These are phyloP conservation scores for Lentinula guzmanii DNA, from an alignment of 768 basidiomycete species.

Conservation along the genomic window DNA sequence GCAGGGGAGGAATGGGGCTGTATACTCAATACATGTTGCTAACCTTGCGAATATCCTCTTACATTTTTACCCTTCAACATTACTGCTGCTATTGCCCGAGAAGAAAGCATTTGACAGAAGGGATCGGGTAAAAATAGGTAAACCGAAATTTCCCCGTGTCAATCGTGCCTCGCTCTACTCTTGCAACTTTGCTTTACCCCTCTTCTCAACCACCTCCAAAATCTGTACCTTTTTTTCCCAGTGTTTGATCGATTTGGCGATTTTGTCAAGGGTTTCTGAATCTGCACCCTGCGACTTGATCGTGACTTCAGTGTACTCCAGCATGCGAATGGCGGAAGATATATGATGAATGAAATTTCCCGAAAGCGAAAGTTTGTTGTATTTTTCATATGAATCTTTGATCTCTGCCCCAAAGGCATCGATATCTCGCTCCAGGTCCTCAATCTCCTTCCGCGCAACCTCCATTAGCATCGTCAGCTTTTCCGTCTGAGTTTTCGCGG, in stretches of 20 bases:
- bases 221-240: background rate
- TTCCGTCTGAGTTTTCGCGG: conserved; percentile 8
- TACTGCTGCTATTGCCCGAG: too few species aligned
- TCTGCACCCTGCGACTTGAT: background rate
- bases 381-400: conserved; percentile 2
- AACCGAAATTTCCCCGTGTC: too few species aligned
- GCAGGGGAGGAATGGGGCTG: too few species aligned
- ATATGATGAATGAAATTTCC: conserved; percentile 10
- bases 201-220: background rate
- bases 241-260: background rate
- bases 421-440: background rate
- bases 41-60: too few species aligned
- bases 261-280: background rate
- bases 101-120: too few species aligned
- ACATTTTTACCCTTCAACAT: too few species aligned
- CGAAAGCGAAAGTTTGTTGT: conserved; percentile 10
- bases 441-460: conserved; percentile 1
- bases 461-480: background rate
- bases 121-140: too few species aligned
- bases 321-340: conserved; percentile 4
- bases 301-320: conserved; percentile 4
- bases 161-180: background rate
- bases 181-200: background rate
- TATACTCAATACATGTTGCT: too few species aligned
- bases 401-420: background rate